Conservation (phyloP, 306 rosid genomes). For the Sphenostylis stenocarpa region DNA sequence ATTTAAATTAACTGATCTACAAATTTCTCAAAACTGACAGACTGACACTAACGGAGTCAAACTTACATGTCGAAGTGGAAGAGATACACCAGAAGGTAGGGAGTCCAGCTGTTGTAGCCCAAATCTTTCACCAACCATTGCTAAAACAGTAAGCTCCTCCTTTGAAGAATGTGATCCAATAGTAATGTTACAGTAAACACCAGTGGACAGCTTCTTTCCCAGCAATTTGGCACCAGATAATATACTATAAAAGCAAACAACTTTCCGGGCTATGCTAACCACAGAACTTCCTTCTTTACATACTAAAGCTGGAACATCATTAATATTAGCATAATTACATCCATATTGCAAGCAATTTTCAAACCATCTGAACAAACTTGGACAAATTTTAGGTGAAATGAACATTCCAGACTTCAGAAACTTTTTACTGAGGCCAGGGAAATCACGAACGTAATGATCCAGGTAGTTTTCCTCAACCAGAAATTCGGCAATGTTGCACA, state of each 20-base stretch:
- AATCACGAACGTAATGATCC: constrained; percentile 91
- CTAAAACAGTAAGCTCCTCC: constrained; percentile 87
- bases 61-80: constrained; percentile 91
- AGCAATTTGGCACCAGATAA: constrained; percentile 72
- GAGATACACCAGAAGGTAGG: constrained; percentile 93
- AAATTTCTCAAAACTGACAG: background rate
- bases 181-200: constrained; percentile 72
- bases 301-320: constrained; percentile 70
- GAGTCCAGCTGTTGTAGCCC: constrained; percentile 93
- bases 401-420: constrained; percentile 43
- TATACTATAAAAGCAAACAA: constrained; percentile 82
- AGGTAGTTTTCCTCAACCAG: constrained; percentile 71
- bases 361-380: constrained; percentile 92
- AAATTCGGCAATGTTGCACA: constrained; percentile 73
- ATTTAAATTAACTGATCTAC: constrained; percentile 6
- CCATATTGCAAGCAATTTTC: constrained; percentile 82
- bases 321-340: constrained; percentile 45
- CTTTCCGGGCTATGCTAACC: constrained; percentile 80
- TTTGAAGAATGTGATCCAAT: constrained; percentile 74
- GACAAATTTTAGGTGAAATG: constrained; percentile 56
- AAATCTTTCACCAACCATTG: constrained; percentile 97
- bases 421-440: constrained; percentile 65
- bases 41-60: background rate
- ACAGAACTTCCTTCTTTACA: constrained; percentile 67
- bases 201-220: constrained; percentile 83